Evolutionary conservation across 345 rosid genomes (phyloP).

Genomic region (Isatis tinctoria): DNA sequence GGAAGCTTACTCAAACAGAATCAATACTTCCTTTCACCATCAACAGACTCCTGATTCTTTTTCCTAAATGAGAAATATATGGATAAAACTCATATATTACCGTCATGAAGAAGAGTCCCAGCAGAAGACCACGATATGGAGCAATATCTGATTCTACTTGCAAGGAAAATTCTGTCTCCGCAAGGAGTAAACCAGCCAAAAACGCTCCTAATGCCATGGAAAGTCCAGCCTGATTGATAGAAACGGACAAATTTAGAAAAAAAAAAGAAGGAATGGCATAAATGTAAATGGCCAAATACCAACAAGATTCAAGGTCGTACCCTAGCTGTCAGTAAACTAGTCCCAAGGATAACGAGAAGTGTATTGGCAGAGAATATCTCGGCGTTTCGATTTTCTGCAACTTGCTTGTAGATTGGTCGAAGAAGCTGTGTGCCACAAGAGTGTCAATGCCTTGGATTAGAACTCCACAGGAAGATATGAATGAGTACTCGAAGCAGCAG

Average conservation of each 20-base stretch:
- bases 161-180: slow-evolving; percentile 98
- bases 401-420: slow-evolving; percentile 94
- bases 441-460: slow-evolving; percentile 7
- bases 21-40: not conserved
- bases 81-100: slow-evolving; percentile 38
- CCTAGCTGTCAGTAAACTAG: slow-evolving; percentile 99
- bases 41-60: not conserved
- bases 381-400: slow-evolving; percentile 96
- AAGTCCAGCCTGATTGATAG: slow-evolving; percentile 83
- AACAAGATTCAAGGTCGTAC: slow-evolving; percentile 44
- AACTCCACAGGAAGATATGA: not conserved
- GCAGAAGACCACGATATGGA: slow-evolving; percentile 93
- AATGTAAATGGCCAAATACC: not conserved
- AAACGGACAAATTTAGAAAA: not conserved
- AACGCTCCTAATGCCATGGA: slow-evolving; percentile 99
- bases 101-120: slow-evolving; percentile 99
- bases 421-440: slow-evolving; percentile 59
- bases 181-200: slow-evolving; percentile 97
- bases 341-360: slow-evolving; percentile 92
- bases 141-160: slow-evolving; percentile 99
- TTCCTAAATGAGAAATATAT: not conserved
- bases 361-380: slow-evolving; percentile 99
- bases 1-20: not conserved
- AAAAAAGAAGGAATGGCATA: not conserved
- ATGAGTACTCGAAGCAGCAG: slow-evolving; percentile 11